Evolutionary conservation across 352 stramenopile genomes (phyloP).

Genomic region (Globisporangium mamillatum): DNA sequence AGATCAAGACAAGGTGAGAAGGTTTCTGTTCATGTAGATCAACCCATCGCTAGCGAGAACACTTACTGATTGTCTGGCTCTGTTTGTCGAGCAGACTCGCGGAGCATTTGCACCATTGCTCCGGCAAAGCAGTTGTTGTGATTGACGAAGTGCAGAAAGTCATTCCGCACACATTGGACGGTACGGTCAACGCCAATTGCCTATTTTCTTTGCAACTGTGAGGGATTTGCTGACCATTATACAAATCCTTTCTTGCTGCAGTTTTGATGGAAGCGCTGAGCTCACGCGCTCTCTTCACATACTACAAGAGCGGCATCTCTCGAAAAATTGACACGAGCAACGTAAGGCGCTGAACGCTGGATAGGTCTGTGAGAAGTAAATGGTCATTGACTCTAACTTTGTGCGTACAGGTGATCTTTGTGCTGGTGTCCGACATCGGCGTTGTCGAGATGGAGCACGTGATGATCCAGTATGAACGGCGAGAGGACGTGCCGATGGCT

Average conservation of each 20-base stretch:
- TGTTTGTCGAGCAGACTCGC: conserved; percentile 38
- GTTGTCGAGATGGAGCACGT: conserved; percentile 82
- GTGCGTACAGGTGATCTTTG: conserved; percentile 77
- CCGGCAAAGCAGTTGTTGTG: conserved; percentile 84
- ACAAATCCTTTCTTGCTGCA: conserved; percentile 16
- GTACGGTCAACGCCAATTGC: conserved; percentile 22
- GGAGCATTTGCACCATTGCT: conserved; percentile 80
- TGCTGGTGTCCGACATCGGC: conserved; percentile 89
- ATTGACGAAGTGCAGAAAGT: conserved; percentile 93
- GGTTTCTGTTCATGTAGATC: not conserved
- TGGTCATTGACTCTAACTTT: not conserved
- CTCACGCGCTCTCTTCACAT: conserved; percentile 62
- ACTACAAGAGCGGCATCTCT: conserved; percentile 72
- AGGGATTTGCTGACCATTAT: not conserved
- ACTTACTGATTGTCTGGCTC: not conserved
- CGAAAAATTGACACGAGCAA: conserved; percentile 75
- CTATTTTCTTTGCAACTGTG: not conserved
- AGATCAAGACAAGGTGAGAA: conserved; percentile 77
- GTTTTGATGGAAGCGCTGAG: conserved; percentile 78
- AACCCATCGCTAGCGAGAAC: not conserved
- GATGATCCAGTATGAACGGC: conserved; percentile 79
- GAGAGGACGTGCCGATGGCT: conserved; percentile 55
- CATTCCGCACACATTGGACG: conserved; percentile 85
- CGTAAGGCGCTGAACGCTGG: conserved; percentile 26
- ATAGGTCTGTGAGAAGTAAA: not conserved